Evolutionary conservation across 2,329 filamentous ascomycete species (phyloP).

Genomic region (Claviceps sp.): DNA sequence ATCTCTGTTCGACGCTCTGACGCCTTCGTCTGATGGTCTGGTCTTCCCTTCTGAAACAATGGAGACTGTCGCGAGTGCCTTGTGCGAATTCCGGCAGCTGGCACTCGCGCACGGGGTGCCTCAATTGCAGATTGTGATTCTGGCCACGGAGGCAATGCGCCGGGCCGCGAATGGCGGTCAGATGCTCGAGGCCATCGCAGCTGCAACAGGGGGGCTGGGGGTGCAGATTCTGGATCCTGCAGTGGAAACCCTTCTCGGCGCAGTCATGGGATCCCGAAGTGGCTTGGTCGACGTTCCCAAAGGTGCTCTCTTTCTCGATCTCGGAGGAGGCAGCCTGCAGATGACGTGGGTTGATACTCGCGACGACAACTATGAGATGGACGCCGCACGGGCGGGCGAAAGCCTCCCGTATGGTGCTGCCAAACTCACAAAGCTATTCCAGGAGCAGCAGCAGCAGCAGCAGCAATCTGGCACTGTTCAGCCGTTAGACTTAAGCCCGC

Average conservation of each 20-base stretch:
- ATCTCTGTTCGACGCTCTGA: constrained; percentile 75
- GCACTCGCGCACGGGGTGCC: constrained; percentile 59
- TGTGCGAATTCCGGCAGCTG: constrained; percentile 58
- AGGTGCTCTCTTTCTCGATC: constrained; percentile 69
- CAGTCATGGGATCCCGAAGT: constrained; percentile 64
- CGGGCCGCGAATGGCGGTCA: constrained; percentile 60
- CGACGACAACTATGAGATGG: constrained; percentile 30
- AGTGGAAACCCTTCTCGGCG: constrained; percentile 72
- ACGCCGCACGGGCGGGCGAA: constrained; percentile 39
- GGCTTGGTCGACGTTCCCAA: constrained; percentile 47
- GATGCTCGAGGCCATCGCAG: constrained; percentile 52
- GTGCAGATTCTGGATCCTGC: constrained; percentile 64
- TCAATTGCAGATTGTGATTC: constrained; percentile 50
- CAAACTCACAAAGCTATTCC: constrained; percentile 37
- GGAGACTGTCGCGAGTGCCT: constrained; percentile 46
- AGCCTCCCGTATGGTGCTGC: constrained; percentile 51
- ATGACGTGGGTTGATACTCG: constrained; percentile 49
- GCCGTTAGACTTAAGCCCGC: constrained; percentile 35
- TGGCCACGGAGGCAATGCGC: constrained; percentile 83
- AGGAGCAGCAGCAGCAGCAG: constrained; percentile 7
- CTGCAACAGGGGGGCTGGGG: constrained; percentile 46
- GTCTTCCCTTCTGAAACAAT: constrained; percentile 45
- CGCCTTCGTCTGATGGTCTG: constrained; percentile 27
- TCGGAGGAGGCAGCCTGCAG: constrained; percentile 61
- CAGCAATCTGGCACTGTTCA: constrained; percentile 25